A percentile compares a stretch with the other conserved stretches of the same genome.
Evolutionary conservation across 306 rosid species (phyloP).

Genomic region (Castanea crenata): DNA sequence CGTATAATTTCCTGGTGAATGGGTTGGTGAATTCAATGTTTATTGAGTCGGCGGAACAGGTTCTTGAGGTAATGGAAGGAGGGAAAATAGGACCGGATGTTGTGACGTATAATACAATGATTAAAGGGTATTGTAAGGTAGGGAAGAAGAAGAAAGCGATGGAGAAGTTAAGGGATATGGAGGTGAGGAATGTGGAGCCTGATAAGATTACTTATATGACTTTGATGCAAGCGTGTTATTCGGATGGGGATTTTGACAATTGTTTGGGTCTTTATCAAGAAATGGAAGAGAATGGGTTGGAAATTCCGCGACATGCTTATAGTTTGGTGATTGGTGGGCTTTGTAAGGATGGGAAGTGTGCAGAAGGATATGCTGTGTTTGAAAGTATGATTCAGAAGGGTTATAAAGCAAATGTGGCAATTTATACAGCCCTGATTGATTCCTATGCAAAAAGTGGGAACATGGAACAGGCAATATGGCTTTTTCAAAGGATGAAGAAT

Average conservation of each 20-base stretch:
- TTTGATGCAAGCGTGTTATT: slow-evolving; percentile 69
- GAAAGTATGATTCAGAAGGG: slow-evolving; percentile 61
- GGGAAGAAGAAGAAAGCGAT: slow-evolving; percentile 57
- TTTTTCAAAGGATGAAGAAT: slow-evolving; percentile 3
- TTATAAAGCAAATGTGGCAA: slow-evolving; percentile 60
- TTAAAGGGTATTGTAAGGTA: slow-evolving; percentile 73
- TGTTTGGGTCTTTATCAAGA: slow-evolving; percentile 83
- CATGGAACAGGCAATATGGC: slow-evolving; percentile 45
- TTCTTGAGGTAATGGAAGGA: slow-evolving; percentile 61
- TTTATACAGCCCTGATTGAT: slow-evolving; percentile 75
- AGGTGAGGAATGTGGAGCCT: slow-evolving; percentile 41
- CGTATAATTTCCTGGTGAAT: slow-evolving; percentile 62
- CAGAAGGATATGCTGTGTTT: slow-evolving; percentile 62
- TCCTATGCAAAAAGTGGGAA: slow-evolving; percentile 61
- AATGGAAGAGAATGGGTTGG: slow-evolving; percentile 67
- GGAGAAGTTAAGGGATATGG: slow-evolving; percentile 35
- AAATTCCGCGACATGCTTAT: slow-evolving; percentile 57
- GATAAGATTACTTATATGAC: slow-evolving; percentile 80
- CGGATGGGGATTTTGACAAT: slow-evolving; percentile 52
- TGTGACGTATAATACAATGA: slow-evolving; percentile 68
- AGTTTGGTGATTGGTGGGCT: slow-evolving; percentile 71
- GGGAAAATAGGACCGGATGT: slow-evolving; percentile 59
- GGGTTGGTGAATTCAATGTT: slow-evolving; percentile 64
- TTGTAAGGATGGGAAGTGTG: slow-evolving; percentile 60
- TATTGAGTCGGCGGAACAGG: slow-evolving; percentile 67